These are phyloP conservation scores for Leccinum sublutescens DNA, from an alignment of 768 basidiomycete genomes.

Conservation along the genomic window DNA sequence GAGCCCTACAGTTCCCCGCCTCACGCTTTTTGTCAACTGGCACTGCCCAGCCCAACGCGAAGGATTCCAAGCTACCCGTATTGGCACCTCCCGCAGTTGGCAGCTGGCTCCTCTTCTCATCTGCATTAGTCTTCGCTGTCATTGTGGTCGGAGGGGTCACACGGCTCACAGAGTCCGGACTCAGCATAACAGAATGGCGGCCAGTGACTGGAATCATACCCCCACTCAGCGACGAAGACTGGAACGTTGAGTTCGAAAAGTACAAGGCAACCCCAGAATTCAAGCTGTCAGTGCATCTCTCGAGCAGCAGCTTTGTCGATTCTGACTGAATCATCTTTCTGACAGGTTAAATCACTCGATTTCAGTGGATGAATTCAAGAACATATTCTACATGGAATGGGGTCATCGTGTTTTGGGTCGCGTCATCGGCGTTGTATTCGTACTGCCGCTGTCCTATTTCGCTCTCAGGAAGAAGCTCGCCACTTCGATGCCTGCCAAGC, in stretches of 20 bases:
- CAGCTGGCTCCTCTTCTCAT: constrained; percentile 82
- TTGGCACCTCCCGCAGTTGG: constrained; percentile 71
- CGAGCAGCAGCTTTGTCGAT: background rate
- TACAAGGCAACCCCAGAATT: constrained; percentile 95
- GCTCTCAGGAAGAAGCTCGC: constrained; percentile 67
- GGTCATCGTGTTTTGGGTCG: constrained; percentile 92
- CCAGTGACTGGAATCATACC: constrained; percentile 89
- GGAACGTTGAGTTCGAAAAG: constrained; percentile 89
- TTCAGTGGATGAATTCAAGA: constrained; percentile 87
- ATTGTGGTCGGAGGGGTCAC: constrained; percentile 96
- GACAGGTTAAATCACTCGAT: constrained; percentile 86
- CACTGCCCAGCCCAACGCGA: constrained; percentile 13
- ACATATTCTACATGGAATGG: constrained; percentile 99
- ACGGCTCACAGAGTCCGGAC: constrained; percentile 92
- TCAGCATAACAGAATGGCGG: constrained; percentile 98
- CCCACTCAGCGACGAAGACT: constrained; percentile 71
- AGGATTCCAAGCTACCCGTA: constrained; percentile 43
- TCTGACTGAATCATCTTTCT: background rate
- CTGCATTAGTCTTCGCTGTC: constrained; percentile 85
- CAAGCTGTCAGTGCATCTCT: constrained; percentile 65
- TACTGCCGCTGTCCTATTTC: constrained; percentile 84
- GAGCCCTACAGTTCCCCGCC: constrained; percentile 21
- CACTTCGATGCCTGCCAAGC: constrained; percentile 54
- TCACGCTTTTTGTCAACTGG: constrained; percentile 42
- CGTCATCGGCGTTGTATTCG: constrained; percentile 77